Conservation (phyloP, 1,284 basidiomycete species). For the Sutorius eximius region DNA sequence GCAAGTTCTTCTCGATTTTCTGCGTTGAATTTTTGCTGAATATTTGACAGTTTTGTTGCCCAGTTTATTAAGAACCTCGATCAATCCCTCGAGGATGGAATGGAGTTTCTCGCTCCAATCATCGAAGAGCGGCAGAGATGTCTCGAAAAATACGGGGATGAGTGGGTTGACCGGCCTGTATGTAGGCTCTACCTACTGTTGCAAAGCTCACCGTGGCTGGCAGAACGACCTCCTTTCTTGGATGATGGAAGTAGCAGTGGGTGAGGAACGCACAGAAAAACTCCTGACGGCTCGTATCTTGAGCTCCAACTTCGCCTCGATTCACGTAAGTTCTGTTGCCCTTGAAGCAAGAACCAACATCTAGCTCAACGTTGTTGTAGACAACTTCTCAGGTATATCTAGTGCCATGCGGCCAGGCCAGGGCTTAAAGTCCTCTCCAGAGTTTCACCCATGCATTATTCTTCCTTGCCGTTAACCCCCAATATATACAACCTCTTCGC, state of each 20-base stretch:
- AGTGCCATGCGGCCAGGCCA: not conserved
- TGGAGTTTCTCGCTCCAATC: constrained; percentile 36
- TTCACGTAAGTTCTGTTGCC: constrained; percentile 29
- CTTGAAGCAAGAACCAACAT: too few relatives aligned
- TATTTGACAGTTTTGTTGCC: not conserved
- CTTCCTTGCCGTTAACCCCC: constrained; percentile 39
- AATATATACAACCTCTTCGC: constrained; percentile 41
- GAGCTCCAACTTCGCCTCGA: constrained; percentile 39
- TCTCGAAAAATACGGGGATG: constrained; percentile 34
- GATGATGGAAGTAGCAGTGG: constrained; percentile 43
- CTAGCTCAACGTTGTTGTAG: constrained; percentile 6
- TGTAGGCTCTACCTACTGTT: constrained; percentile 1
- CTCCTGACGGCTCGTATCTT: constrained; percentile 37
- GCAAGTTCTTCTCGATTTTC: constrained; percentile 24
- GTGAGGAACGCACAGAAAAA: constrained; percentile 29
- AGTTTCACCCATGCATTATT: constrained; percentile 38
- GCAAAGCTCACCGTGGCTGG: not conserved
- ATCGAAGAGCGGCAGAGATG: constrained; percentile 38
- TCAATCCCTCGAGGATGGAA: constrained; percentile 3
- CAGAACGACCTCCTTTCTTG: constrained; percentile 46
- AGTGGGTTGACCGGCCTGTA: constrained; percentile 42
- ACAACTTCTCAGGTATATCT: constrained; percentile 15
- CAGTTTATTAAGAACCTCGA: constrained; percentile 26
- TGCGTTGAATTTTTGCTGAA: not conserved
- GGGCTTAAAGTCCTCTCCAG: constrained; percentile 11